These are phyloP conservation scores for Euphrasia confusa DNA, from an alignment of 257 asterid genomes.

Conservation along the genomic window DNA sequence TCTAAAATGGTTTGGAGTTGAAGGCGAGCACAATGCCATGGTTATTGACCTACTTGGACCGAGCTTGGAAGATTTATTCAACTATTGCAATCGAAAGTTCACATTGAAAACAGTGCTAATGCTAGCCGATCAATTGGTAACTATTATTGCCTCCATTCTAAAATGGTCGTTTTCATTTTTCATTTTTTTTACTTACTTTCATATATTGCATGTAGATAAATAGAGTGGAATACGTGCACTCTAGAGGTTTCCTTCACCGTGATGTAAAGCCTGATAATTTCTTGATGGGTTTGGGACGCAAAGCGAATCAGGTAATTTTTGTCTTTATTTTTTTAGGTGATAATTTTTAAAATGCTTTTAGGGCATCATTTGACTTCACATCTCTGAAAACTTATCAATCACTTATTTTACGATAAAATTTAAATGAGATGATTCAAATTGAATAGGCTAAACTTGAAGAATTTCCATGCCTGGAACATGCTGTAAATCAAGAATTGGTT, in stretches of 20 bases:
- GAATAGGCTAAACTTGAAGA: neutral
- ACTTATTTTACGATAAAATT: neutral
- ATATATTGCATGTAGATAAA: constrained; percentile 41
- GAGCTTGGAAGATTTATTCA: constrained; percentile 80
- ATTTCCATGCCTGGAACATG: neutral
- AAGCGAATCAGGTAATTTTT: constrained; percentile 72
- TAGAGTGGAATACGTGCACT: constrained; percentile 81
- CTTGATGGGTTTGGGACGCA: constrained; percentile 89
- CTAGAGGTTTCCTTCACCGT: constrained; percentile 92
- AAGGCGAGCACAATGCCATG: constrained; percentile 87
- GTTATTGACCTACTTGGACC: constrained; percentile 91
- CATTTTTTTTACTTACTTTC: constrained; percentile 9
- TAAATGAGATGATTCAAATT: neutral
- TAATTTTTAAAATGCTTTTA: neutral
- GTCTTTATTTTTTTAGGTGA: neutral
- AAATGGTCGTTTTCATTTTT: neutral
- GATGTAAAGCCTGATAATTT: constrained; percentile 94
- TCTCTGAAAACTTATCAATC: neutral
- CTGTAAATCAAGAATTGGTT: constrained; percentile 7
- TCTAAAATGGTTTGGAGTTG: constrained; percentile 85
- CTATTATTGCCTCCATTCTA: constrained; percentile 25
- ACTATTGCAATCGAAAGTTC: constrained; percentile 76
- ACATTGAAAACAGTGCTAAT: constrained; percentile 74
- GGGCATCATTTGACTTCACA: neutral
- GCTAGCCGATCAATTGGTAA: constrained; percentile 88